Percentiles rank a stretch among this genome's conserved stretches.
These are phyloP conservation scores for Vanderwaltozyma polyspora DNA, from an alignment of 805 yeast genomes.

Conservation along the genomic window DNA sequence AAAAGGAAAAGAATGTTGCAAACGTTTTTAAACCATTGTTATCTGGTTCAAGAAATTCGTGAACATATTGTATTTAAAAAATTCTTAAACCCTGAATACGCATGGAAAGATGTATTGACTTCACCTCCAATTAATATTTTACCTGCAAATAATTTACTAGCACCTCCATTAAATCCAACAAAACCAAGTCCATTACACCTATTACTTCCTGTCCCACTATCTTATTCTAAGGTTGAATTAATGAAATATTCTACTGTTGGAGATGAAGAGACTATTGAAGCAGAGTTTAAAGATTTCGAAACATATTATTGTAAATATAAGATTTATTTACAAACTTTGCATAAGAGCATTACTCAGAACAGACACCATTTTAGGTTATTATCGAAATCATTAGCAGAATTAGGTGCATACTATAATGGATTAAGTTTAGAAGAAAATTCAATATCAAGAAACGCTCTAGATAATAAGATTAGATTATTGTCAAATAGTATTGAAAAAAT, in stretches of 20 bases:
- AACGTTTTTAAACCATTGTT: conserved; percentile 69
- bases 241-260: conserved; percentile 1
- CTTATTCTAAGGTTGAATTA: conserved; percentile 29
- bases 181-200: conserved; percentile 48
- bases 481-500: conserved; percentile 58
- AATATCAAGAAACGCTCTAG: conserved; percentile 40
- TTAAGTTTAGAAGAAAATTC: conserved; percentile 44
- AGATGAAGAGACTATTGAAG: conserved; percentile 27
- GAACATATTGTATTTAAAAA: conserved; percentile 54
- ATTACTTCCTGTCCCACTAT: conserved; percentile 50
- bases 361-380: conserved; percentile 38
- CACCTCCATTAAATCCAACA: conserved; percentile 52
- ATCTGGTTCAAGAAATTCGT: conserved; percentile 42
- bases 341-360: conserved; percentile 21
- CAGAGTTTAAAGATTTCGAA: conserved; percentile 33
- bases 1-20: conserved; percentile 67
- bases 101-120: conserved; percentile 66
- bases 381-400: conserved; percentile 56
- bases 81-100: conserved; percentile 76
- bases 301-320: conserved; percentile 19
- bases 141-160: conserved; percentile 42
- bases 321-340: conserved; percentile 15
- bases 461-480: conserved; percentile 26
- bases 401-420: conserved; percentile 63
- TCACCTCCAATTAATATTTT: conserved; percentile 44